Evolutionary conservation across 257 asterid genomes (phyloP).

Genomic region (Scutellaria baicalensis): DNA sequence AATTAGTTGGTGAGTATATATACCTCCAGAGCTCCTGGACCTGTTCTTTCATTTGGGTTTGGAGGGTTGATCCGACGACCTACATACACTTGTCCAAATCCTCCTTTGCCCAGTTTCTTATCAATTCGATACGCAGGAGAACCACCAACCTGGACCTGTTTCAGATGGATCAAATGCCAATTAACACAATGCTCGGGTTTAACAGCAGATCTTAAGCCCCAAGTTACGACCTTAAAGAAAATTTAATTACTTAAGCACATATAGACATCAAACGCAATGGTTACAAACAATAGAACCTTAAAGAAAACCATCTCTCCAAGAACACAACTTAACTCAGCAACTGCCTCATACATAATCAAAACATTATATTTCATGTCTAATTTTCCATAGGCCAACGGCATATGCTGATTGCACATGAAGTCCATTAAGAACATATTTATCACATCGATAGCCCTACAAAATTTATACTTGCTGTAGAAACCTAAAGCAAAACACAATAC

Average conservation of each 20-base stretch:
- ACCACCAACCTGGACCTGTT: conserved; percentile 88
- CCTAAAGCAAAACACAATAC: background rate
- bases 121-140: conserved; percentile 71
- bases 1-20: background rate
- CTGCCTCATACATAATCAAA: too few species aligned
- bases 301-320: background rate
- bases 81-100: conserved; percentile 91
- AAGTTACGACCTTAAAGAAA: background rate
- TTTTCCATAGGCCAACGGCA: too few species aligned
- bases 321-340: background rate
- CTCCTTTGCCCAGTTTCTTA: conserved; percentile 87
- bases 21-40: conserved; percentile 88
- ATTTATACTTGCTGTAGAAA: too few species aligned
- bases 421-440: too few species aligned
- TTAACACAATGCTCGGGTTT: background rate
- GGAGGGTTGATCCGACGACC: conserved; percentile 72
- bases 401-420: too few species aligned
- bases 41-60: conserved; percentile 62
- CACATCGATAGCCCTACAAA: too few species aligned
- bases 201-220: background rate
- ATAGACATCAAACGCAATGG: background rate
- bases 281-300: background rate
- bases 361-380: too few species aligned
- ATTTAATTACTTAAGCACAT: background rate
- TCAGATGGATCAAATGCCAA: conserved; percentile 3